Percentiles rank a stretch among this genome's conserved stretches.
phyloP scores from a whole-genome alignment of 257 asterid genomes.

The Lycium ferocissimum region DNA sequence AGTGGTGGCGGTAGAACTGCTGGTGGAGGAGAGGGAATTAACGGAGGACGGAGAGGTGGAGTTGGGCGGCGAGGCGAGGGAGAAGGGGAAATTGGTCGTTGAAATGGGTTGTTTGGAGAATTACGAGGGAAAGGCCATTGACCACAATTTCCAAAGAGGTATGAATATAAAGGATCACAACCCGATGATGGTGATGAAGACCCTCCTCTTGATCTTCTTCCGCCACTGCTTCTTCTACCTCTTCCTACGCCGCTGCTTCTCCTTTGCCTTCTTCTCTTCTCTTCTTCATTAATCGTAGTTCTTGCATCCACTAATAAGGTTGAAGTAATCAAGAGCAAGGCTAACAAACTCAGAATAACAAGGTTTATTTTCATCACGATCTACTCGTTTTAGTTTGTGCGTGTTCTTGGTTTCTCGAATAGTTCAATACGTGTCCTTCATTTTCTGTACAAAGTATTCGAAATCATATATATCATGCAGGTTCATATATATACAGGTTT shows the following conservation, averaged over 20 bases:
- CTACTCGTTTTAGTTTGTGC: neutral
- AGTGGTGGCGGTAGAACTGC: slow-evolving; percentile 32
- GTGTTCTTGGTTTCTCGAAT: neutral
- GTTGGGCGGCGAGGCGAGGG: slow-evolving; percentile 33
- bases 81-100: slow-evolving; percentile 29
- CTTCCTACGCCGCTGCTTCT: slow-evolving; percentile 28
- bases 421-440: neutral
- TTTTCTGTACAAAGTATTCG: neutral
- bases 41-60: slow-evolving; percentile 38
- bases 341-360: slow-evolving; percentile 34
- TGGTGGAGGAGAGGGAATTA: slow-evolving; percentile 30
- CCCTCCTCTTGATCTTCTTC: slow-evolving; percentile 33
- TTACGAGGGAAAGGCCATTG: slow-evolving; percentile 49
- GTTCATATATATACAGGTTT: neutral
- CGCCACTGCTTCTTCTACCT: slow-evolving; percentile 21
- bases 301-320: slow-evolving; percentile 37
- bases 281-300: slow-evolving; percentile 39
- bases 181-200: slow-evolving; percentile 13
- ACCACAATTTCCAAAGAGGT: slow-evolving; percentile 44
- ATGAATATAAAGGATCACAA: slow-evolving; percentile 46
- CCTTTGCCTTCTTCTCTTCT: slow-evolving; percentile 40
- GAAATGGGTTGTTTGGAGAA: slow-evolving; percentile 44
- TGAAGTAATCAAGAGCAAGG: slow-evolving; percentile 47
- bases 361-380: slow-evolving; percentile 40
- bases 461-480: neutral